phyloP scores from a whole-genome alignment of 345 rosid genomes.

The Citrus inodora region DNA sequence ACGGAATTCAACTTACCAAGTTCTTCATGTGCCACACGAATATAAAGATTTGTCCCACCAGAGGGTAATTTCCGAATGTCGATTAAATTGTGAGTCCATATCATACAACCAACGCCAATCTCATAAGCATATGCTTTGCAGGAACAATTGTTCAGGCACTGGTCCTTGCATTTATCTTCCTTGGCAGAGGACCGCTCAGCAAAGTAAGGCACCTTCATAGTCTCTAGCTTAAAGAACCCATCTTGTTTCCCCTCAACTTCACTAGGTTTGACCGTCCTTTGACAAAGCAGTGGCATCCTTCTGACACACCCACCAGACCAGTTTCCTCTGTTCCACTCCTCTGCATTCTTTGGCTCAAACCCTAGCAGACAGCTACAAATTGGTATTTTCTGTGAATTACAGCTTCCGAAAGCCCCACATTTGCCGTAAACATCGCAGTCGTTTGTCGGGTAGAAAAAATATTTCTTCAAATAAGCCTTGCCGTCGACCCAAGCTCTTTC shows the following conservation, averaged over 20 bases:
- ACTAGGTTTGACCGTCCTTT: conserved; percentile 16
- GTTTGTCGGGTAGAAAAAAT: not conserved
- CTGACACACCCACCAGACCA: conserved; percentile 55
- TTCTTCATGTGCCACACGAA: conserved; percentile 25
- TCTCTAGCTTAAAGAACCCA: conserved; percentile 34
- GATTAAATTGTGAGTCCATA: conserved; percentile 37
- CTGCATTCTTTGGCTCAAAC: conserved; percentile 33
- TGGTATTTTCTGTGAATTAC: conserved; percentile 18
- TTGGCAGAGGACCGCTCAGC: conserved; percentile 14
- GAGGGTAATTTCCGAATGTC: conserved; percentile 31
- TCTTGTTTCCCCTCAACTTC: conserved; percentile 27
- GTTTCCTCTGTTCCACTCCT: conserved; percentile 39
- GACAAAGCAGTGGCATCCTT: conserved; percentile 29
- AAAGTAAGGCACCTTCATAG: conserved; percentile 41
- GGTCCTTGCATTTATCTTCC: conserved; percentile 26
- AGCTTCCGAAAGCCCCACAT: conserved; percentile 52
- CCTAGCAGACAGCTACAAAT: conserved; percentile 56
- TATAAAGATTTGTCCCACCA: conserved; percentile 33
- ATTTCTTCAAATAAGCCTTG: conserved; percentile 12
- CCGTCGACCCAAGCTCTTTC: conserved; percentile 17
- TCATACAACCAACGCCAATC: conserved; percentile 38
- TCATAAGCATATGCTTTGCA: conserved; percentile 12
- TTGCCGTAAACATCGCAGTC: conserved; percentile 43
- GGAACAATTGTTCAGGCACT: conserved; percentile 47
- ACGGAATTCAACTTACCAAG: conserved; percentile 2